A percentile compares a stretch with the other conserved stretches of the same genome.
Evolutionary conservation across 257 asterid species (phyloP).

Genomic region (Solanum habrochaites): DNA sequence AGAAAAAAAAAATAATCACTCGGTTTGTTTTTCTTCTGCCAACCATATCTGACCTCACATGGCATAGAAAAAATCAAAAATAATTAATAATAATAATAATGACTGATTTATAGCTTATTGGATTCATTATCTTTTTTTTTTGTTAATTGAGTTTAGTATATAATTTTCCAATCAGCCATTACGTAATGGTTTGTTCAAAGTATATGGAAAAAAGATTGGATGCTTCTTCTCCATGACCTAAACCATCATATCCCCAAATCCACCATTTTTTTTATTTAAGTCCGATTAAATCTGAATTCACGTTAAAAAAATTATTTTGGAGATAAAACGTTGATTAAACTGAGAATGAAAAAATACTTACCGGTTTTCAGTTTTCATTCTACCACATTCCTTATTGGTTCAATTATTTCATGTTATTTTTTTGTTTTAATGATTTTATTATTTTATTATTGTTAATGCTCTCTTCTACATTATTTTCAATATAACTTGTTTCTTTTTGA

Average conservation of each 20-base stretch:
- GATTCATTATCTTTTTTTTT: not conserved
- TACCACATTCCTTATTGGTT: too few relatives aligned
- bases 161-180: not conserved
- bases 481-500: not conserved
- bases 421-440: too few relatives aligned
- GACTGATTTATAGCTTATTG: not conserved
- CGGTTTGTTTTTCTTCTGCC: not conserved
- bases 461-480: not conserved
- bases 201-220: conserved; percentile 3
- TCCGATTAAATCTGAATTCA: too few relatives aligned
- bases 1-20: not conserved
- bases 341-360: too few relatives aligned
- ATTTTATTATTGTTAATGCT: not conserved
- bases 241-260: conserved; percentile 1
- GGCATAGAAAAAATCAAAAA: not conserved
- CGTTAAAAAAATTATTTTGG: rapidly evolving
- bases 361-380: rapidly evolving
- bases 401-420: too few relatives aligned
- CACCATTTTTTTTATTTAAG: not conserved
- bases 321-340: too few relatives aligned
- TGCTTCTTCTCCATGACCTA: conserved; percentile 7
- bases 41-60: conserved; percentile 6
- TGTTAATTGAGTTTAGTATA: not conserved
- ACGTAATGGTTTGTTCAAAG: conserved; percentile 3
- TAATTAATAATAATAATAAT: not conserved